These are phyloP conservation scores for Leptodontidium sp. DNA, from an alignment of 2,329 filamentous ascomycete species.

Conservation along the genomic window DNA sequence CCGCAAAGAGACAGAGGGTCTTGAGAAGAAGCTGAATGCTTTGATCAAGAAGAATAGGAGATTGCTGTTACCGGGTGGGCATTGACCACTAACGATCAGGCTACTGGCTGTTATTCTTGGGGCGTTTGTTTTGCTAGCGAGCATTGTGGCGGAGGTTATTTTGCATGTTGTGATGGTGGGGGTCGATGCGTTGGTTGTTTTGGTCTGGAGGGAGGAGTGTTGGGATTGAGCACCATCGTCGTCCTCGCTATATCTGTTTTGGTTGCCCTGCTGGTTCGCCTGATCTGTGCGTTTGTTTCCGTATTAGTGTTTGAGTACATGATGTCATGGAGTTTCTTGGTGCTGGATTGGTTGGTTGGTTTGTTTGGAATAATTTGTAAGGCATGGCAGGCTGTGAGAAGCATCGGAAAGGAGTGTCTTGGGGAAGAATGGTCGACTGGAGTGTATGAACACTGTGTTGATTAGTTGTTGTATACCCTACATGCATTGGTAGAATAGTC, in stretches of 20 bases:
- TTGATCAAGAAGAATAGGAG: conserved; percentile 67
- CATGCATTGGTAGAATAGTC: background rate
- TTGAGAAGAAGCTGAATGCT: conserved; percentile 68
- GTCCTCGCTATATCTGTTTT: background rate
- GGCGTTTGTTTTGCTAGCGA: conserved; percentile 17
- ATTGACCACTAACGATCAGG: conserved; percentile 40
- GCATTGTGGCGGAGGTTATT: conserved; percentile 22
- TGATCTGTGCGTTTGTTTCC: background rate
- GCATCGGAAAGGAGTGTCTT: background rate
- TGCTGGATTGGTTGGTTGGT: background rate
- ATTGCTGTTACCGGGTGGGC: conserved; percentile 54
- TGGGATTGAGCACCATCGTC: conserved; percentile 5
- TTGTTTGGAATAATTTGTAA: conserved; percentile 1
- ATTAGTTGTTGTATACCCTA: conserved; percentile 10
- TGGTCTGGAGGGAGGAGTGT: conserved; percentile 19
- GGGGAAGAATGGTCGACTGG: background rate
- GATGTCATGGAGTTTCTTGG: background rate
- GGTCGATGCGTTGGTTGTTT: conserved; percentile 9
- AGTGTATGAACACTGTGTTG: conserved; percentile 13
- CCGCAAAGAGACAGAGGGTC: conserved; percentile 66
- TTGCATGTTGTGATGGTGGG: conserved; percentile 18
- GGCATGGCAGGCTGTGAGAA: conserved; percentile 1
- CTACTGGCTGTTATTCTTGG: conserved; percentile 22
- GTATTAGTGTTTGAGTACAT: background rate
- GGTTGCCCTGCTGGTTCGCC: background rate